Evolutionary conservation across 495 filamentous ascomycete genomes (phyloP), one percentile per base, ranked within the genome.

Genomic region (Rostrohypoxylon terebratum): DNA sequence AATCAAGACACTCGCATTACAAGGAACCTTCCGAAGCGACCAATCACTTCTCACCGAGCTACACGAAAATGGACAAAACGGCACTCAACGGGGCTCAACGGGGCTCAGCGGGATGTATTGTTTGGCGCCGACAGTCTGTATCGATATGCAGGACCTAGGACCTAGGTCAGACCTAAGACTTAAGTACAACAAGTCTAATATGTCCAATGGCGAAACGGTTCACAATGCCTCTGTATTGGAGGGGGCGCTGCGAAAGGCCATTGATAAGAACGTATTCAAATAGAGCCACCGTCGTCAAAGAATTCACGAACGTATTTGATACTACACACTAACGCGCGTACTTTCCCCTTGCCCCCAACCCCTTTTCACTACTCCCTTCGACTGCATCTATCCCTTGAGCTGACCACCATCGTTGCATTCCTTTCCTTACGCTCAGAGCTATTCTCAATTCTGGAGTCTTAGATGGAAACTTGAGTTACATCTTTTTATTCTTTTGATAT

Each of bases 1-100:
- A 72, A 72, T 72, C 64, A 67, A 64, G 5, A 14, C 28, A 25
- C 34, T 47, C n/a, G 59, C 51, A 72, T 67, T 72, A 59, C 58
- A 23, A 31, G 23, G 21, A 63, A n/a, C 1, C 54, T 10, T 9
- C 25, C 11, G 13, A 6, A 47, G 2, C 6, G 0, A n/a, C 64
- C 69, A 72, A 68, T 68, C 47, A 68, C 42, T 18, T 36, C 20
- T 18, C 8, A 53, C 11, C 1, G 8, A 48, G 20, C 9, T 7
- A 3, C 45, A 23, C 34, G 18, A 53, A 44, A 61, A 21, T 3
- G 48, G 42, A 45, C 42, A 23, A 13, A 13, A n/a, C n/a, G n/a
- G n/a, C n/a, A n/a, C n/a, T n/a, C n/a, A n/a, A 28, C 28, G 28
- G 28, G 28, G 6, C 28, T 28, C 28, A 28, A 28, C 28, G 28